Evolutionary conservation across 768 basidiomycete genomes (phyloP).

Genomic region (Termitomyces sp.): DNA sequence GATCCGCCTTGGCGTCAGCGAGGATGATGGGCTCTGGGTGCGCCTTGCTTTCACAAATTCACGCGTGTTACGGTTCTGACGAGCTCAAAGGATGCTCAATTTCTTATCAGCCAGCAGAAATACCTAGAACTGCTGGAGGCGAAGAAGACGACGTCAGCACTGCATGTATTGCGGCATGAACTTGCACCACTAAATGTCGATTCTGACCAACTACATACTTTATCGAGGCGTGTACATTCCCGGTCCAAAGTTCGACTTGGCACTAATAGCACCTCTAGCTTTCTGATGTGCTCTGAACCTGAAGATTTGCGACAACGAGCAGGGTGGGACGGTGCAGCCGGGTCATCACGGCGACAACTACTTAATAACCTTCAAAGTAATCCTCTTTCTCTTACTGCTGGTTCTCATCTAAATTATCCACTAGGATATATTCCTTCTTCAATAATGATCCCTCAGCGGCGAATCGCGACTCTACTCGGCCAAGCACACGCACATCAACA

Average conservation of each 20-base stretch:
- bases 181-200: conserved; percentile 80
- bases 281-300: conserved; percentile 89
- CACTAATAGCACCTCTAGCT: conserved; percentile 36
- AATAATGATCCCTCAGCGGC: conserved; percentile 89
- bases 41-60: conserved; percentile 17
- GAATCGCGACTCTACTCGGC: conserved; percentile 79
- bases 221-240: conserved; percentile 69
- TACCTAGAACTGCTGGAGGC: conserved; percentile 90
- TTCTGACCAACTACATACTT: conserved; percentile 74
- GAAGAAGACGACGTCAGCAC: conserved; percentile 72
- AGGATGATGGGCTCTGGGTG: conserved; percentile 70
- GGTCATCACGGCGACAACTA: conserved; percentile 71
- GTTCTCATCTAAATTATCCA: conserved; percentile 6
- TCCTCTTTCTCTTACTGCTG: conserved; percentile 15
- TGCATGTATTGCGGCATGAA: conserved; percentile 84
- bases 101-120: conserved; percentile 92
- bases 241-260: conserved; percentile 5
- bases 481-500: conserved; percentile 84
- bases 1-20: conserved; percentile 61
- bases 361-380: conserved; percentile 81
- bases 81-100: conserved; percentile 62
- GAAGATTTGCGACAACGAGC: conserved; percentile 80
- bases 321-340: conserved; percentile 86
- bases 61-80: conserved; percentile 3
- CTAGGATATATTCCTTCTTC: conserved; percentile 86